These are phyloP conservation scores for Chimonanthus salicifolius DNA, from an alignment of 164 flowering plant genomes.

Conservation along the genomic window DNA sequence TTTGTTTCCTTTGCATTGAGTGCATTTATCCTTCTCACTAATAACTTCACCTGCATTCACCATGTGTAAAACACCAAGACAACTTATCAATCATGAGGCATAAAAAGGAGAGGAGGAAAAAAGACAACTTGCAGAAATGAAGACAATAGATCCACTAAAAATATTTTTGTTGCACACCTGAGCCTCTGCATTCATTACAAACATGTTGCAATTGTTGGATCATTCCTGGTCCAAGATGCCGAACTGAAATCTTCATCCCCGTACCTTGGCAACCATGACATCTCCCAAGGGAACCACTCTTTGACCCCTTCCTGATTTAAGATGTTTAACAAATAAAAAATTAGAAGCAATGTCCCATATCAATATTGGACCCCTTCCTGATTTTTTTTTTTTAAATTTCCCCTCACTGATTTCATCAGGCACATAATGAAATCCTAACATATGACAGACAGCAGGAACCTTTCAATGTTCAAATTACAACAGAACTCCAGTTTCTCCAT, in stretches of 20 bases:
- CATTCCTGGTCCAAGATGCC: conserved; percentile 67
- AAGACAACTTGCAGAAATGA: too few relatives aligned
- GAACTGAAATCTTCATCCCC: conserved; percentile 55
- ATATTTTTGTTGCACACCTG: conserved; percentile 29
- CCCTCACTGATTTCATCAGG: too few relatives aligned
- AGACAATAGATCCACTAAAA: not conserved
- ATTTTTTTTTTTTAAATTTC: too few relatives aligned
- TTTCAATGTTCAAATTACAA: too few relatives aligned
- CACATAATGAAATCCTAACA: too few relatives aligned
- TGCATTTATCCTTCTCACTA: conserved; percentile 50
- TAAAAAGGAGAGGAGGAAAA: too few relatives aligned
- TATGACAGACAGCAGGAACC: too few relatives aligned
- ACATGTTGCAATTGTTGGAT: conserved; percentile 76
- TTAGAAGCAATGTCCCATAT: not conserved
- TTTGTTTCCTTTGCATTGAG: conserved; percentile 57
- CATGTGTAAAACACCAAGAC: not conserved
- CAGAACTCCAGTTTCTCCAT: too few relatives aligned
- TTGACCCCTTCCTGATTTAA: conserved; percentile 67
- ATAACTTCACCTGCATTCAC: conserved; percentile 48
- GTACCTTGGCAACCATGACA: conserved; percentile 72
- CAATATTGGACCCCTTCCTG: too few relatives aligned
- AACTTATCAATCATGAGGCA: not conserved
- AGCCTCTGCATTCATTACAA: conserved; percentile 64
- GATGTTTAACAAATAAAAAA: too few relatives aligned
- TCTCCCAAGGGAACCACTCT: conserved; percentile 48